Evolutionary conservation across 495 filamentous ascomycete species (phyloP).

Genomic region (Lophiostoma macrostomum): DNA sequence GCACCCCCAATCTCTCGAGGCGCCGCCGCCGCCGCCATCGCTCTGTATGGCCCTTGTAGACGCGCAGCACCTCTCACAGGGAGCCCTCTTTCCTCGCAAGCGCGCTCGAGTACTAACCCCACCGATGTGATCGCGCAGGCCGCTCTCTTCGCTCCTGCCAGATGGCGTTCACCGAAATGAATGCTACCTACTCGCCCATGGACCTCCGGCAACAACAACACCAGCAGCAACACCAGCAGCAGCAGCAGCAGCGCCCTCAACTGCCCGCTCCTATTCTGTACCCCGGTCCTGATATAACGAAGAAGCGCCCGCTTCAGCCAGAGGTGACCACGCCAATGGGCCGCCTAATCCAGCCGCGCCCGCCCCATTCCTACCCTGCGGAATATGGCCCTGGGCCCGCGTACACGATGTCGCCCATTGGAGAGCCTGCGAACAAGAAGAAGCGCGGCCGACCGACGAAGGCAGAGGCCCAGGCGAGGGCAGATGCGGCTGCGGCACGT

Average conservation of each 20-base stretch:
- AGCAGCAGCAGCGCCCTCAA: constrained; percentile 15
- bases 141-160: constrained; percentile 46
- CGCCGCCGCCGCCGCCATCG: background rate
- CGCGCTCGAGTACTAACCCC: constrained; percentile 7
- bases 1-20: constrained; percentile 10
- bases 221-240: too few relatives aligned
- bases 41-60: constrained; percentile 9
- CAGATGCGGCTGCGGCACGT: constrained; percentile 28
- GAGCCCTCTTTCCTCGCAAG: background rate
- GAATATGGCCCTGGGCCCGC: constrained; percentile 26
- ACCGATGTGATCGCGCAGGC: constrained; percentile 31
- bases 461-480: constrained; percentile 38
- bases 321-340: constrained; percentile 26
- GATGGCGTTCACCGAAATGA: constrained; percentile 36
- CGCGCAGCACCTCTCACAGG: background rate
- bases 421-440: constrained; percentile 48
- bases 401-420: constrained; percentile 21
- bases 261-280: constrained; percentile 25
- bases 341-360: constrained; percentile 39
- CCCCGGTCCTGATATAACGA: constrained; percentile 27
- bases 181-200: constrained; percentile 10
- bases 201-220: constrained; percentile 23
- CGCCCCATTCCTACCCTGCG: constrained; percentile 23
- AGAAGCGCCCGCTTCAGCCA: constrained; percentile 32
- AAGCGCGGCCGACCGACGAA: constrained; percentile 49